These are phyloP conservation scores for Dentipellis fragilis DNA, from an alignment of 768 basidiomycete genomes.

Conservation along the genomic window DNA sequence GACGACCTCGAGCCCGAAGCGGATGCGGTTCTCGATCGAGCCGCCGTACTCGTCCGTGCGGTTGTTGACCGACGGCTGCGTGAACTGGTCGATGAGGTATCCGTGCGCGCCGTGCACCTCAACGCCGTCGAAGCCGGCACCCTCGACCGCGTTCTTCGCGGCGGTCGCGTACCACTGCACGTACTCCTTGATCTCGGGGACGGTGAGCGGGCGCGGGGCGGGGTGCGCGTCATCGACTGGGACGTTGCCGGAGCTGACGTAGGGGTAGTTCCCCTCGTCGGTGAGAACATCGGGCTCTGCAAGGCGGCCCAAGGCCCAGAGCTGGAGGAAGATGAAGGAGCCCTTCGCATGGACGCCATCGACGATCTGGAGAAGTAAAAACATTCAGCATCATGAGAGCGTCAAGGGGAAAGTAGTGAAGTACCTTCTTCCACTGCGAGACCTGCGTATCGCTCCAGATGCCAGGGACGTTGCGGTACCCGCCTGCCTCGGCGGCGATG, in stretches of 20 bases:
- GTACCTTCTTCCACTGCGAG: neutral
- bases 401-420: too few relatives aligned
- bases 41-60: slow-evolving; percentile 2
- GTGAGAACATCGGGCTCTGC: neutral
- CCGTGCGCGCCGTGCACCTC: neutral
- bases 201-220: neutral
- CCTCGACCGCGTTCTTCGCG: neutral
- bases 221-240: neutral
- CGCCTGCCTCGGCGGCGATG: neutral
- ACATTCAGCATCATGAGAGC: neutral
- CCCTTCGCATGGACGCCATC: slow-evolving; percentile 45
- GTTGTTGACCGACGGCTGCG: neutral
- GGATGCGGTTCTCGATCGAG: neutral
- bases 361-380: slow-evolving; percentile 31
- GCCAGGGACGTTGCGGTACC: neutral
- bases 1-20: neutral
- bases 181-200: neutral
- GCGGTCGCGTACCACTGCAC: neutral
- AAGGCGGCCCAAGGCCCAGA: slow-evolving; percentile 44
- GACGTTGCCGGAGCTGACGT: neutral
- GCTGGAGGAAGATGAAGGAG: slow-evolving; percentile 42
- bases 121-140: neutral
- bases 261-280: neutral
- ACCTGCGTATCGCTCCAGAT: neutral
- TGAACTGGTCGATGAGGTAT: neutral